Conservation (phyloP, 1,284 basidiomycete genomes). For the Leccinum subspadiceum region DNA sequence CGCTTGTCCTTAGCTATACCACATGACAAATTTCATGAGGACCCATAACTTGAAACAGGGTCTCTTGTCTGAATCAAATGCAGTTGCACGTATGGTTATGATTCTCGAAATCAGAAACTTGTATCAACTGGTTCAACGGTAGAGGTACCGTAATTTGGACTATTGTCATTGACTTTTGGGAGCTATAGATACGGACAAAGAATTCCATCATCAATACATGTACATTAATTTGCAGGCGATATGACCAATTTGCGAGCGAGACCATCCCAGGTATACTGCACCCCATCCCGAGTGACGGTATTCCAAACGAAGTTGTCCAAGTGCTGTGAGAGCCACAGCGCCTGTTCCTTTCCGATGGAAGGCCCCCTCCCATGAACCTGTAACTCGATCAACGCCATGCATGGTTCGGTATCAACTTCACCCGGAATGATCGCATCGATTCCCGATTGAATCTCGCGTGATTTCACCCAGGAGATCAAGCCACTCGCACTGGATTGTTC, state of each 20-base stretch:
- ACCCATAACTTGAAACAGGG: not conserved
- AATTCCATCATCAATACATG: not conserved
- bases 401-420: not conserved
- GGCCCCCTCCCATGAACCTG: conserved; percentile 8
- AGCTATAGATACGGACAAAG: not conserved
- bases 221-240: not conserved
- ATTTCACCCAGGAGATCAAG: conserved; percentile 5
- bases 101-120: not conserved
- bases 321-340: conserved; percentile 10
- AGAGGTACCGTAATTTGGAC: not conserved
- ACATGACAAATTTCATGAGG: not conserved
- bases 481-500: not conserved
- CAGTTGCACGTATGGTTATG: not conserved
- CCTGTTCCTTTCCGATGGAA: conserved; percentile 1
- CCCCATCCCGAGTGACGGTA: conserved; percentile 4
- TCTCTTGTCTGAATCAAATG: not conserved
- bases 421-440: conserved; percentile 6
- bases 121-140: not conserved
- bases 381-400: conserved; percentile 6
- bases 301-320: conserved; percentile 8
- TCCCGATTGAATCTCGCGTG: conserved; percentile 6
- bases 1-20: not conserved
- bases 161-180: not conserved
- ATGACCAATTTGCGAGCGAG: conserved; percentile 3
- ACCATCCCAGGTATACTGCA: conserved; percentile 7